Evolutionary conservation across 441 rosid species (phyloP).

Genomic region (Breynia disticha): DNA sequence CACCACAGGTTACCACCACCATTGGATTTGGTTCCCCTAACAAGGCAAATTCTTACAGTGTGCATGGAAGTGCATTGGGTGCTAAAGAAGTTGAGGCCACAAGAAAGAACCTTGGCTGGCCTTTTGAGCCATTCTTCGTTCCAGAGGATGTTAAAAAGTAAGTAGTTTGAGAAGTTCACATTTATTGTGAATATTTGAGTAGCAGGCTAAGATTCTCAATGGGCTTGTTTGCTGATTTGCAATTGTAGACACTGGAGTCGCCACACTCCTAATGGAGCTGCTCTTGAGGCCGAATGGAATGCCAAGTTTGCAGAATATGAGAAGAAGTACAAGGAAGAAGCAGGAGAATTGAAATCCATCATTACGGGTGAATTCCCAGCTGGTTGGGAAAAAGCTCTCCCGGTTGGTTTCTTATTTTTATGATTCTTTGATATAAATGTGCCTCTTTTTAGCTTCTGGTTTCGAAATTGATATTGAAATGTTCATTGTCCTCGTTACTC

Average conservation of each 20-base stretch:
- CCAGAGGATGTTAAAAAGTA: conserved; percentile 78
- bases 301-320: conserved; percentile 78
- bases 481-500: neutral
- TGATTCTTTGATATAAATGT: neutral
- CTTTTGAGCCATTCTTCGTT: conserved; percentile 68
- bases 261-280: conserved; percentile 59
- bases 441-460: neutral
- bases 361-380: conserved; percentile 73
- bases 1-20: conserved; percentile 66
- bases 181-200: neutral
- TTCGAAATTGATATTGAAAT: neutral
- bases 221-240: conserved; percentile 9
- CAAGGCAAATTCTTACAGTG: conserved; percentile 74
- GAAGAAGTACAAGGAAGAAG: conserved; percentile 89
- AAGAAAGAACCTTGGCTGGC: conserved; percentile 82
- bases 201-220: neutral
- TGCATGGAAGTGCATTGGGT: conserved; percentile 81
- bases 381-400: conserved; percentile 98
- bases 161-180: neutral
- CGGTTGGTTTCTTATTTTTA: conserved; percentile 43
- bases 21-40: conserved; percentile 89
- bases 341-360: conserved; percentile 83
- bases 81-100: conserved; percentile 92
- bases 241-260: conserved; percentile 91
- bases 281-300: conserved; percentile 89